Evolutionary conservation across 2,329 filamentous ascomycete species (phyloP).

Genomic region (Reticulascus tulasneorum): DNA sequence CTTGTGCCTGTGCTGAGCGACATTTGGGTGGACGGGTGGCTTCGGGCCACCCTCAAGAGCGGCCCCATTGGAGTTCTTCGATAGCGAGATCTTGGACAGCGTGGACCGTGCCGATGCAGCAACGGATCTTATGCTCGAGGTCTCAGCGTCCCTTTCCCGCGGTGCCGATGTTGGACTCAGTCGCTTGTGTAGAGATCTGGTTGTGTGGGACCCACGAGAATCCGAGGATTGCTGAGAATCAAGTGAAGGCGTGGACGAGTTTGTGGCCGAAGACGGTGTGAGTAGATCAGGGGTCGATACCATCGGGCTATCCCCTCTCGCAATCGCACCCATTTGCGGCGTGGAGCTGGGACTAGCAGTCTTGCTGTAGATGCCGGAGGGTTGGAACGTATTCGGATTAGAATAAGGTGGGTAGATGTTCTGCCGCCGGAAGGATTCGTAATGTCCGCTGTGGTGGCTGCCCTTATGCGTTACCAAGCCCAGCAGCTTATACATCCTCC

Average conservation of each 20-base stretch:
- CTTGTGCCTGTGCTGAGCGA: conserved; percentile 41
- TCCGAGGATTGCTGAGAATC: conserved; percentile 26
- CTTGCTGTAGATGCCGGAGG: conserved; percentile 68
- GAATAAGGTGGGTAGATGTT: conserved; percentile 71
- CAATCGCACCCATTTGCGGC: conserved; percentile 35
- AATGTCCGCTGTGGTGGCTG: conserved; percentile 93
- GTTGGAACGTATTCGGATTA: conserved; percentile 75
- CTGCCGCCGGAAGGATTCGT: conserved; percentile 92
- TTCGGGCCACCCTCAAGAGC: conserved; percentile 11
- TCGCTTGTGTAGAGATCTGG: conserved; percentile 11
- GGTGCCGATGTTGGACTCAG: conserved; percentile 14
- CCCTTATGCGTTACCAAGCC: conserved; percentile 92
- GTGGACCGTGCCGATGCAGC: conserved; percentile 54
- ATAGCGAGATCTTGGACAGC: conserved; percentile 43
- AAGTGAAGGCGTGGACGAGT: conserved; percentile 33
- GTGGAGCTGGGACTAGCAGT: conserved; percentile 51
- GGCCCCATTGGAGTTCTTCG: conserved; percentile 20
- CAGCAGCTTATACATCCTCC: conserved; percentile 77
- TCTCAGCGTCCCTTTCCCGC: conserved; percentile 42
- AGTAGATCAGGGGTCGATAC: conserved; percentile 45
- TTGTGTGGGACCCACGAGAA: too few relatives aligned
- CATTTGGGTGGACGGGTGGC: conserved; percentile 10
- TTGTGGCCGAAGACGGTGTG: conserved; percentile 30
- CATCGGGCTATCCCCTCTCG: conserved; percentile 35
- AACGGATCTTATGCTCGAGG: conserved; percentile 51